phyloP scores from a whole-genome alignment of 108 stramenopile genomes.

The Nitzschia sp. region DNA sequence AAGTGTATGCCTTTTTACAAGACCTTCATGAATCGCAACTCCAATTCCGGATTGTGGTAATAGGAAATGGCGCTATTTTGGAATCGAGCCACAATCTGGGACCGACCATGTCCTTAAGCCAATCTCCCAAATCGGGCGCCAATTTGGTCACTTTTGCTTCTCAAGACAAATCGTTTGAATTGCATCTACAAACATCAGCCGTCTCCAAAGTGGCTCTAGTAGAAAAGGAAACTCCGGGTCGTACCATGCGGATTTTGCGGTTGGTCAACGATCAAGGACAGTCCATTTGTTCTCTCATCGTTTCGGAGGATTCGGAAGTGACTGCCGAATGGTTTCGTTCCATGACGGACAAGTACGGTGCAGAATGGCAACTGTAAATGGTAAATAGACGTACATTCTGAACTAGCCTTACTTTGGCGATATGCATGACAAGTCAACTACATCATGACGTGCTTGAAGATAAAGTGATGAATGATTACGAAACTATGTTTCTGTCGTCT shows the following conservation, averaged over 20 bases:
- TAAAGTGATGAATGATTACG: no score
- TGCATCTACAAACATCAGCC: slow-evolving; percentile 65
- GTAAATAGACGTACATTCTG: no score
- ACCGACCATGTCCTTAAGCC: slow-evolving; percentile 47
- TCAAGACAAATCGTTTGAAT: slow-evolving; percentile 76
- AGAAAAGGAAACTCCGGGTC: slow-evolving; percentile 29
- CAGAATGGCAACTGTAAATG: slow-evolving; percentile 24
- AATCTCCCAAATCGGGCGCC: slow-evolving; percentile 65
- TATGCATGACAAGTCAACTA: no score
- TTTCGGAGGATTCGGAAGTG: slow-evolving; percentile 45
- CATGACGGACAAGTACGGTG: slow-evolving; percentile 55
- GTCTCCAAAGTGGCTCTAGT: slow-evolving; percentile 61
- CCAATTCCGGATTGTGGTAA: slow-evolving; percentile 74
- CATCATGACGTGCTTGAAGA: no score
- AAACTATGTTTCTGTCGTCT: no score
- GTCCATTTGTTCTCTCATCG: slow-evolving; percentile 65
- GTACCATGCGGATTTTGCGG: slow-evolving; percentile 53
- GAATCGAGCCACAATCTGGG: slow-evolving; percentile 75
- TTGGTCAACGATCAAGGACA: slow-evolving; percentile 50
- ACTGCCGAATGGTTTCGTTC: slow-evolving; percentile 58
- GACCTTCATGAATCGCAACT: slow-evolving; percentile 53
- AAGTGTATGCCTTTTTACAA: slow-evolving; percentile 38
- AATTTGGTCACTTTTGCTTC: slow-evolving; percentile 72
- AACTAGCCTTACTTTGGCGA: no score
- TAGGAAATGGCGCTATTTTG: slow-evolving; percentile 84